A percentile compares a stretch with the other conserved stretches of the same genome.
These are phyloP conservation scores for Diaporthe vaccinii DNA, from an alignment of 2,329 filamentous ascomycete genomes.

Conservation along the genomic window DNA sequence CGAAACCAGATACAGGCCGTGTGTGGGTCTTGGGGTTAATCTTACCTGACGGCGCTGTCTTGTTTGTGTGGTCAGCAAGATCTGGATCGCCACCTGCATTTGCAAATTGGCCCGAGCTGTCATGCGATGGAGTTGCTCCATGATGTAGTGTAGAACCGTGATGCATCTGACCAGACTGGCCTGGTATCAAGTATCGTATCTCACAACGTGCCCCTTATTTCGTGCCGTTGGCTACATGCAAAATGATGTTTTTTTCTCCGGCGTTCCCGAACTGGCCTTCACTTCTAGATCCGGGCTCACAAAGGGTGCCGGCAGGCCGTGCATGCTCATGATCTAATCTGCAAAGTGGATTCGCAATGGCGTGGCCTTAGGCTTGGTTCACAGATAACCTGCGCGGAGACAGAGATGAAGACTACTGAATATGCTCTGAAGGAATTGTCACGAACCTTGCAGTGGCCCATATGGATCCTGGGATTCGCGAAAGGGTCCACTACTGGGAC, in stretches of 20 bases:
- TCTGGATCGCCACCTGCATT: slow-evolving; percentile 23
- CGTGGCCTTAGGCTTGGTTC: slow-evolving; percentile 11
- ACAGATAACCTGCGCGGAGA: neutral
- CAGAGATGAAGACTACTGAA: neutral
- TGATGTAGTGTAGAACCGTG: neutral
- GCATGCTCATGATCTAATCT: neutral
- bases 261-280: neutral
- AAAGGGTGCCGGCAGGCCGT: neutral
- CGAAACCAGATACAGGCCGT: neutral
- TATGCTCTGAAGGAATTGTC: slow-evolving; percentile 15
- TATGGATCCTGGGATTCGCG: neutral
- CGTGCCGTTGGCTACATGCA: neutral
- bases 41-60: slow-evolving; percentile 6
- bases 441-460: slow-evolving; percentile 4
- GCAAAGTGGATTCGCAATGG: slow-evolving; percentile 2
- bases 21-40: slow-evolving; percentile 11
- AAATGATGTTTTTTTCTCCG: neutral
- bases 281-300: neutral
- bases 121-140: slow-evolving; percentile 4
- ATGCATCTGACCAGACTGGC: neutral
- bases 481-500: neutral
- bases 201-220: neutral
- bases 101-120: slow-evolving; percentile 7
- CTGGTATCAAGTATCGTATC: neutral
- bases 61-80: neutral